Evolutionary conservation across 116 monocot species (phyloP).

Genomic region (Phalaenopsis hybrid): DNA sequence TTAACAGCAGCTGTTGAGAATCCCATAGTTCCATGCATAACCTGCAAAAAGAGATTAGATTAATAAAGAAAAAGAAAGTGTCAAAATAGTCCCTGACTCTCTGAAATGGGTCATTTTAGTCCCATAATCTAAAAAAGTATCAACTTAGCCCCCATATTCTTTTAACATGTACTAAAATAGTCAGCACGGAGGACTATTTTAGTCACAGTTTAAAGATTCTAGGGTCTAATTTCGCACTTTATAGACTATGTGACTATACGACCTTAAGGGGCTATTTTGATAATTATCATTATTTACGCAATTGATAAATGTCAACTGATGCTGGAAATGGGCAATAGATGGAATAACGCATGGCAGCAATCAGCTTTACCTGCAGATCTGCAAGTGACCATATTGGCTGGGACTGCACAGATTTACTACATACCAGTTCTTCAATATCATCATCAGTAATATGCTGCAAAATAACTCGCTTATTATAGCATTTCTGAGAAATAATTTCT

Average conservation of each 20-base stretch:
- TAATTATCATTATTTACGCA: too few species aligned
- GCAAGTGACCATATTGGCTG: conserved; percentile 16
- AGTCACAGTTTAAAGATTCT: too few species aligned
- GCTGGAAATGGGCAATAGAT: background rate
- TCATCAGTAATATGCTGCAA: conserved; percentile 19
- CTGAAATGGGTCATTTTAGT: too few species aligned
- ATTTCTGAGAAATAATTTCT: background rate
- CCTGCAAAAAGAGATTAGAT: conserved; percentile 16
- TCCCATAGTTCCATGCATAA: conserved; percentile 35
- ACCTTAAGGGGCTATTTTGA: too few species aligned
- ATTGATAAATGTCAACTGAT: background rate
- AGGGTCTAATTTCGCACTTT: too few species aligned
- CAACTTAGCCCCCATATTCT: too few species aligned
- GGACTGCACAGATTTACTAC: background rate
- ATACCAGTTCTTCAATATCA: conserved; percentile 14
- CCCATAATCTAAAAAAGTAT: too few species aligned
- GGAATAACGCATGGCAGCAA: background rate
- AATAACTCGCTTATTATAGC: background rate
- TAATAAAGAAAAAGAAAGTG: background rate
- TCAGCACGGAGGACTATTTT: too few species aligned
- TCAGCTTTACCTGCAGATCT: conserved; percentile 8
- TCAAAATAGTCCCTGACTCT: too few species aligned
- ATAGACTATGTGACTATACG: too few species aligned
- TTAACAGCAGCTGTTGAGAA: conserved; percentile 41
- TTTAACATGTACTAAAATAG: too few species aligned